Evolutionary conservation across 495 filamentous ascomycete genomes (phyloP), one percentile per base, ranked within the genome.

Genomic region (Extremus antarcticus): DNA sequence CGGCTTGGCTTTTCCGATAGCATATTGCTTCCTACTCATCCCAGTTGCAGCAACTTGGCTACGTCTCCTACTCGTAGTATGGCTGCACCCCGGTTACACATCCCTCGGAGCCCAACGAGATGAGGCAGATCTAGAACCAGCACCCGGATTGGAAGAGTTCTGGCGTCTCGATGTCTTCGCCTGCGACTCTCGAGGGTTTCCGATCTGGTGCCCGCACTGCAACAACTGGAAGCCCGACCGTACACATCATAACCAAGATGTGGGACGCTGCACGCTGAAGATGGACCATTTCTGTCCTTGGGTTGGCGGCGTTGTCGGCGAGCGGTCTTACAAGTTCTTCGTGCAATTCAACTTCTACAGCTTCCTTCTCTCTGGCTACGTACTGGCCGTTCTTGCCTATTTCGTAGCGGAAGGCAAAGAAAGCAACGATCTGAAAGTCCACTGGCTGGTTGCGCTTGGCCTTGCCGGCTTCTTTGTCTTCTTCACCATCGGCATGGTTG

Each of bases 231-330:
- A 95, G 64, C 79, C 83, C 3, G 90, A 95, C 61, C 74, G 90
- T 24, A 76, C 85, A 1, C 90, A 94, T 60, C 90, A 96, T 68
- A 90, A 84, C 65, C 82, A 83, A 41, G 85, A 92, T 61, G 71
- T 90, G 13, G 81, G 81, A 45, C 74, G 89, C 29, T 96, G 90
- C 68, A 83, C 91, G 25, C 72, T 74, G 25, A 91, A 88, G 61
- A 91, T 95, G 85, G 90, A 96, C 60, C 90, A 96, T 66, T 95
- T 87, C 62, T 96, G 90, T 67, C 90, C 90, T 0, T 96, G 90
- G 88, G 90, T 94, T 50, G 90, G 90, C 21, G 90, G 90, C 17
- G 82, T 94, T 50, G 81, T 96, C 10, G 85, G 82, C 0, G 90
- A 95, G 64, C 90, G 73, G 61, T 84, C 78, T 13, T 88, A 86